Base-by-base conservation (phyloP, 2,329 filamentous ascomycete genomes). In the Alternaria novae-zelandiae region DNA sequence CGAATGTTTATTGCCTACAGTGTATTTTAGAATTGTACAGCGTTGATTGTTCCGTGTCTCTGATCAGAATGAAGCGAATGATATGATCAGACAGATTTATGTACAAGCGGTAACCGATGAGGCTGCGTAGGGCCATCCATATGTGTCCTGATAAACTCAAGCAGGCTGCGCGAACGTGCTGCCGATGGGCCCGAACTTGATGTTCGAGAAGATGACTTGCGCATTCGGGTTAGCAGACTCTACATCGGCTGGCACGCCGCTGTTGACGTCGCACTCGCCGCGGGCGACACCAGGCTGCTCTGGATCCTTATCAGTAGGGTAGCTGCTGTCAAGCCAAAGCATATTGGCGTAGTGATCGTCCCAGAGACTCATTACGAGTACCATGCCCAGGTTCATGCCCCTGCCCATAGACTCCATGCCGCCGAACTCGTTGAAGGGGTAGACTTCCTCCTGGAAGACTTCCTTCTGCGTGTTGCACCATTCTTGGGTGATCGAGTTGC, bases 271-370 rank as follows among this genome's bases (percentile, higher is more conserved):
- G 30, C 72, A 75, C 13, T 68, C 70, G 5, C 78, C 78, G 41
- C 78, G 70, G 11, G 66, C 72, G n/a, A 74, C 70, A 60, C 78
- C 78, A 44, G 76, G 76, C 54, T 66, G 60, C 21, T 57, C 70
- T 6, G 67, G 49, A 43, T 77, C 71, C 41, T 57, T 67, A 53
- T 77, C 73, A 51, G 82, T 80, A n/a, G 89, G 89, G 80, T 86
- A 90, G 72, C 81, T 86, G 67, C 85, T 86, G 81, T 93, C 90
- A 66, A 93, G 86, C 90, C 91, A 93, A 72, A 90, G 85, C 89
- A 92, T 92, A 78, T 90, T 85, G 71, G 86, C 80, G 67, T 86
- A 80, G 80, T 91, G 86, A 77, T 91, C 89, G 72, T 90, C 87
- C 84, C 85, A 86, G 61, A 89, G 79, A 47, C 82, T 84, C 82